These are phyloP conservation scores for Chaetomium olivaceum DNA, from an alignment of 2,329 filamentous ascomycete species.

Conservation along the genomic window DNA sequence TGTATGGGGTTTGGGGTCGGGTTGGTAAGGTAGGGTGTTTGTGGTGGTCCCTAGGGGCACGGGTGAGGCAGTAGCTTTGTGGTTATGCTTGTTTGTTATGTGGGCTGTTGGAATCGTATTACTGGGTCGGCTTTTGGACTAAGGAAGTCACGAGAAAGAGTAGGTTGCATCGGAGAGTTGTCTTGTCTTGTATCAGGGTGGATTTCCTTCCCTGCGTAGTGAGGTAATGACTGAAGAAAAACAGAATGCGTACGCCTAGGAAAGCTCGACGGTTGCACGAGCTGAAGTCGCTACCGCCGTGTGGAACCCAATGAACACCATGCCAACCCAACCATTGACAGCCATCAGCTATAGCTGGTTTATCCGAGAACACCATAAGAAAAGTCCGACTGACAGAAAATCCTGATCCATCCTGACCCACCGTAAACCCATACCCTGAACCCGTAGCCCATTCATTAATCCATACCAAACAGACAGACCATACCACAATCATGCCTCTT, in stretches of 20 bases:
- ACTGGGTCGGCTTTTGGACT: background rate
- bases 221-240: slow-evolving; percentile 3
- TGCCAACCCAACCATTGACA: background rate
- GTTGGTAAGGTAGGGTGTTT: background rate
- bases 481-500: background rate
- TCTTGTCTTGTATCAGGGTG: background rate
- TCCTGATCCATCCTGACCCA: background rate
- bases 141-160: background rate
- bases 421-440: background rate
- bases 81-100: too few species aligned
- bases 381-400: background rate
- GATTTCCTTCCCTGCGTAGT: background rate
- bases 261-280: slow-evolving; percentile 4
- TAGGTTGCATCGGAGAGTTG: background rate
- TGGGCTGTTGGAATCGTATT: too few species aligned
- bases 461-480: background rate
- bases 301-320: background rate
- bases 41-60: too few species aligned
- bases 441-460: background rate
- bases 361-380: slow-evolving; percentile 1
- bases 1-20: too few species aligned
- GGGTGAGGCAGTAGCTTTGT: too few species aligned
- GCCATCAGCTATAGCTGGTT: background rate
- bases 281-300: slow-evolving; percentile 1
- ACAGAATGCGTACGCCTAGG: background rate